A percentile compares a stretch with the other conserved stretches of the same genome.
phyloP scores from a whole-genome alignment of 345 rosid genomes.

The Eucalyptus marginata region DNA sequence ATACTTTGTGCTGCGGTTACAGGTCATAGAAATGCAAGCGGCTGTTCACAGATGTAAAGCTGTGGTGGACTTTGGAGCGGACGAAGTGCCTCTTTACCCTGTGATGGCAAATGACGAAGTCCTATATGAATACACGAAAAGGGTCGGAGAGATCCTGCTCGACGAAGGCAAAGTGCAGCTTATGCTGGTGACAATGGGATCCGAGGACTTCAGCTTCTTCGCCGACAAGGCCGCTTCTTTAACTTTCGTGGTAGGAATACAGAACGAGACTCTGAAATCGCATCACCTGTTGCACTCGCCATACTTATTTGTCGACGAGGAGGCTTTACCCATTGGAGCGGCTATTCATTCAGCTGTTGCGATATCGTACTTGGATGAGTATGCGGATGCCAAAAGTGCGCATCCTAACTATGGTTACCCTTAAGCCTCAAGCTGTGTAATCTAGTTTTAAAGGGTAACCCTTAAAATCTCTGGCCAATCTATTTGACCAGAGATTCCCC shows the following conservation, averaged over 20 bases:
- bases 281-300: slow-evolving; percentile 56
- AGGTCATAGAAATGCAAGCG: no score
- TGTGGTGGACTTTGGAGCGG: no score
- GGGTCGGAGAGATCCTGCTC: no score
- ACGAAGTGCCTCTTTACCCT: no score
- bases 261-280: slow-evolving; percentile 36
- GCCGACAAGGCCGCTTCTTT: slow-evolving; percentile 45
- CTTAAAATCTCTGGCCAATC: neutral
- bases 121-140: no score
- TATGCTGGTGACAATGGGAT: no score
- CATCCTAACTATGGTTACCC: neutral
- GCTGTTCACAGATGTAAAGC: no score
- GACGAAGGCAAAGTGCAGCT: no score
- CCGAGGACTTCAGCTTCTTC: slow-evolving; percentile 59
- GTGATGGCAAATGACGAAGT: no score
- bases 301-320: slow-evolving; percentile 47
- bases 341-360: slow-evolving; percentile 59
- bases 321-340: slow-evolving; percentile 50
- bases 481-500: neutral
- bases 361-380: slow-evolving; percentile 44
- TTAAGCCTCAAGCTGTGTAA: neutral
- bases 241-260: slow-evolving; percentile 35
- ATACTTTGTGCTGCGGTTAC: no score
- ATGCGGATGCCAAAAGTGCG: neutral
- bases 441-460: neutral